These are phyloP conservation scores for Colletotrichum gigasporum DNA, from an alignment of 2,329 filamentous ascomycete species.

Conservation along the genomic window DNA sequence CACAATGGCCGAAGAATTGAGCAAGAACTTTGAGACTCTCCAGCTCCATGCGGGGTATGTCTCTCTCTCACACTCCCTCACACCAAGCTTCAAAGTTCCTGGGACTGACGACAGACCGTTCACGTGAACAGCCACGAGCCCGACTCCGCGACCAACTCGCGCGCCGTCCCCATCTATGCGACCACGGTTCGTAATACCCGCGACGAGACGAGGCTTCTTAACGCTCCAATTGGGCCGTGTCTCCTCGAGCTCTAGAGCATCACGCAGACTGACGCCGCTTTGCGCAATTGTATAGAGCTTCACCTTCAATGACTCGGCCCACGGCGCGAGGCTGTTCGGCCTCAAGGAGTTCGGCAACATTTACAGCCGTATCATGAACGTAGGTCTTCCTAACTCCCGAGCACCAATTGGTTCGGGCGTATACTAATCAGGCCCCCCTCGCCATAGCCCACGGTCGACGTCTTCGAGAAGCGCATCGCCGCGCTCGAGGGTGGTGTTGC, in stretches of 20 bases:
- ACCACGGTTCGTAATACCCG: slow-evolving; percentile 64
- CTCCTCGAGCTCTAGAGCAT: neutral
- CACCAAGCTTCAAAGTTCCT: neutral
- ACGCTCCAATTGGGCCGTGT: no score
- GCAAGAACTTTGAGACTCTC: slow-evolving; percentile 81
- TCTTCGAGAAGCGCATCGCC: slow-evolving; percentile 96
- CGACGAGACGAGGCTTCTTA: slow-evolving; percentile 9
- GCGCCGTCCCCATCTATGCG: slow-evolving; percentile 95
- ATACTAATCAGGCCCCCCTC: neutral
- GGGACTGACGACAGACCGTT: slow-evolving; percentile 14
- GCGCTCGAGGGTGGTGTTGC: slow-evolving; percentile 92
- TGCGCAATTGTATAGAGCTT: slow-evolving; percentile 77
- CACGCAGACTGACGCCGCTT: neutral
- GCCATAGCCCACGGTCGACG: slow-evolving; percentile 84
- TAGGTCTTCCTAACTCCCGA: slow-evolving; percentile 52
- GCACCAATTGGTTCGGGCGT: neutral
- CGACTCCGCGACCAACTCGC: slow-evolving; percentile 83
- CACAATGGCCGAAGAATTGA: slow-evolving; percentile 55
- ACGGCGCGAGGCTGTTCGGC: slow-evolving; percentile 93
- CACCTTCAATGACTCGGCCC: slow-evolving; percentile 94
- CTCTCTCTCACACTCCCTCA: neutral
- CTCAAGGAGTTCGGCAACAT: slow-evolving; percentile 98
- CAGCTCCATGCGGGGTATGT: slow-evolving; percentile 85
- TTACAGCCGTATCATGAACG: slow-evolving; percentile 96
- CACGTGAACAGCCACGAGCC: slow-evolving; percentile 81